Evolutionary conservation across 2,329 filamentous ascomycete genomes (phyloP), one percentile per base, ranked within the genome.

Genomic region (Hypoxylon sp.): DNA sequence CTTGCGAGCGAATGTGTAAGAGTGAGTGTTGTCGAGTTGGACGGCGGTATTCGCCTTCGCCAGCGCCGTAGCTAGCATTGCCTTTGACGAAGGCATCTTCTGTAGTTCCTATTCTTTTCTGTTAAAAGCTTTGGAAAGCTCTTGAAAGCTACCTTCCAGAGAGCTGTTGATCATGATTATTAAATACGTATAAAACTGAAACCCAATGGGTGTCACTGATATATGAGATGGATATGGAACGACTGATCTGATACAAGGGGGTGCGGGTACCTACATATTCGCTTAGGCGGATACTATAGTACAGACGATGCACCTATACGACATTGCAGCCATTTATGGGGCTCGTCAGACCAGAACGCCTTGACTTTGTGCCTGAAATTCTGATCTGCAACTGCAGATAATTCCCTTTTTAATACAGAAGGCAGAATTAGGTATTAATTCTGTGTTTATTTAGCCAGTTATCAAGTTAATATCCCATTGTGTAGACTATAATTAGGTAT

Each of bases 1-100:
- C 61, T 72, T 70, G 13, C 65, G 72, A 24, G 74, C 74, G n/a
- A 74, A 73, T 19, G 59, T 60, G 33, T 76, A 59, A 37, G 74
- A 75, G 24, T 75, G 67, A 22, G 74, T 74, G 37, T 74, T 75
- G 50, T 76, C 74, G 64, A 76, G 74, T 63, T 76, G 74, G 35
- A 76, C 74, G 3, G 74, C 74, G 2, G 74, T 76, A 52, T 71
- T 74, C 11, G 74, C 74, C 65, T 74, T 76, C 8, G 74, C 74
- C 47, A 76, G 56, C 2, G 74, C 74, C 47, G 69, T 69, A 3
- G 74, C 74, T 14, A 76, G 53, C 59, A 72, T 74, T 39, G 74
- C 74, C 64, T 76, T 76, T 50, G 71, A 74, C 17, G 72, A 67
- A 5, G 73, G 68, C 73, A 74, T 75, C 19, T 69, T 47, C 3